Conservation (phyloP, 2,329 filamentous ascomycete genomes). For the Cryoendolithus antarcticus region DNA sequence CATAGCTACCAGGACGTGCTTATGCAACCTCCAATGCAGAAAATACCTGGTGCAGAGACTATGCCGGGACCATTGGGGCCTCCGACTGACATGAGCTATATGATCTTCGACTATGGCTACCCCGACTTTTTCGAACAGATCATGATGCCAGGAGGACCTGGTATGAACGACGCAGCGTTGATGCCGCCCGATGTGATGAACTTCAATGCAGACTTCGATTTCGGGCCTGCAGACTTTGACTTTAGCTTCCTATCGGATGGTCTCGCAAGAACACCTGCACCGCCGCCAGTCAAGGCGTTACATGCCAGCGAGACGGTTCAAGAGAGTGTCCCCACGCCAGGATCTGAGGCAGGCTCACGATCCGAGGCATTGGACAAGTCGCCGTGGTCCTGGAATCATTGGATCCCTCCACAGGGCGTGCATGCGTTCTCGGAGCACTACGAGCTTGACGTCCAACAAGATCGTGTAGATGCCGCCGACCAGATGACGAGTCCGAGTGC, state of each 20-base stretch:
- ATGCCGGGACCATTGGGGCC: background rate
- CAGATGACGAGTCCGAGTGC: slow-evolving; percentile 15
- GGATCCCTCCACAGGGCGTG: slow-evolving; percentile 14
- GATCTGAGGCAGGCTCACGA: slow-evolving; percentile 7
- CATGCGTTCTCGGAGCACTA: slow-evolving; percentile 12
- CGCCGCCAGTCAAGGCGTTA: background rate
- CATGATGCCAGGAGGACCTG: slow-evolving; percentile 13
- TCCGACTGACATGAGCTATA: background rate
- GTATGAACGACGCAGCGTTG: slow-evolving; percentile 1
- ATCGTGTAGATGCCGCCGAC: slow-evolving; percentile 11
- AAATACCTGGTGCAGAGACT: slow-evolving; percentile 1
- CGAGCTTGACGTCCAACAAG: slow-evolving; percentile 14
- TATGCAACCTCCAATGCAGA: slow-evolving; percentile 1
- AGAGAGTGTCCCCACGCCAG: slow-evolving; percentile 1
- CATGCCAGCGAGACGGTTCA: background rate
- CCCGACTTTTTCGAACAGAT: slow-evolving; percentile 19
- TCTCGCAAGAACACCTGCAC: slow-evolving; percentile 2
- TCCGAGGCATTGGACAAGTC: slow-evolving; percentile 14
- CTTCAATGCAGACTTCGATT: slow-evolving; percentile 14
- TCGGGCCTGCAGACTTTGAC: slow-evolving; percentile 14
- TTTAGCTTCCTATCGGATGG: slow-evolving; percentile 13
- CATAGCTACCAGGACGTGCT: background rate
- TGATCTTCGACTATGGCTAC: slow-evolving; percentile 8
- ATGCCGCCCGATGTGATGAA: slow-evolving; percentile 14
- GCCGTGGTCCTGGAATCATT: slow-evolving; percentile 17